Conservation (phyloP, 2,329 filamentous ascomycete genomes). For the Exophiala dermatitidis region DNA sequence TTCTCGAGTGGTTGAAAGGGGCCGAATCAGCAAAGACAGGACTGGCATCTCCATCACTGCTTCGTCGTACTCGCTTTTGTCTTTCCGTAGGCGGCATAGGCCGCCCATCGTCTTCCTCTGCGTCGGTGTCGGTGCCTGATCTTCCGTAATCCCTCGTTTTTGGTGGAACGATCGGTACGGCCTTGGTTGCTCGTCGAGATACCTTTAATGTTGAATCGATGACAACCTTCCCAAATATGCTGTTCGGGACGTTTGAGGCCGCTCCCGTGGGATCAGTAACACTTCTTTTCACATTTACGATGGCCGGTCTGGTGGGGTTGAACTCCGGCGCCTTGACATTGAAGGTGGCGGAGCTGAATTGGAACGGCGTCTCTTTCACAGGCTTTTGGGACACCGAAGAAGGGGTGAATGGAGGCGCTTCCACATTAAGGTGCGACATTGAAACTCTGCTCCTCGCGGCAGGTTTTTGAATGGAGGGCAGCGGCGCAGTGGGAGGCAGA, state of each 20-base stretch:
- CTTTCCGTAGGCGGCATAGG: slow-evolving; percentile 59
- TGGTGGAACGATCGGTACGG: slow-evolving; percentile 62
- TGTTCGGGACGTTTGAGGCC: slow-evolving; percentile 23
- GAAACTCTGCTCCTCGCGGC: slow-evolving; percentile 9
- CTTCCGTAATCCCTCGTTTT: slow-evolving; percentile 11
- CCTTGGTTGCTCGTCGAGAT: slow-evolving; percentile 61
- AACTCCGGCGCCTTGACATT: slow-evolving; percentile 71
- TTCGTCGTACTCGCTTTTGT: slow-evolving; percentile 62
- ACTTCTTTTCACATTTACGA: slow-evolving; percentile 28
- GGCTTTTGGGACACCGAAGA: slow-evolving; percentile 12
- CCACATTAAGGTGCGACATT: slow-evolving; percentile 53
- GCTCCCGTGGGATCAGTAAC: slow-evolving; percentile 24
- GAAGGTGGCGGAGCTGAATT: slow-evolving; percentile 52
- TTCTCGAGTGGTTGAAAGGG: slow-evolving; percentile 27
- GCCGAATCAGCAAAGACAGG: slow-evolving; percentile 60
- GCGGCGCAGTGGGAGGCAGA: background rate
- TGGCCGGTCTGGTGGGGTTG: slow-evolving; percentile 48
- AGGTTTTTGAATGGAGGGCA: slow-evolving; percentile 3
- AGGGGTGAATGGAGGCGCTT: slow-evolving; percentile 65
- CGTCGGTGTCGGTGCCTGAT: slow-evolving; percentile 34
- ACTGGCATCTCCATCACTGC: slow-evolving; percentile 62
- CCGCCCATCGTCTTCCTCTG: slow-evolving; percentile 52
- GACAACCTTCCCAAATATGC: slow-evolving; percentile 64
- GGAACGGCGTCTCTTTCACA: slow-evolving; percentile 15
- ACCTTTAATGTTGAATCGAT: slow-evolving; percentile 58